A percentile compares a stretch with the other conserved stretches of the same genome.
Conservation (phyloP, 306 rosid species). For the Medicago ruthenica region DNA sequence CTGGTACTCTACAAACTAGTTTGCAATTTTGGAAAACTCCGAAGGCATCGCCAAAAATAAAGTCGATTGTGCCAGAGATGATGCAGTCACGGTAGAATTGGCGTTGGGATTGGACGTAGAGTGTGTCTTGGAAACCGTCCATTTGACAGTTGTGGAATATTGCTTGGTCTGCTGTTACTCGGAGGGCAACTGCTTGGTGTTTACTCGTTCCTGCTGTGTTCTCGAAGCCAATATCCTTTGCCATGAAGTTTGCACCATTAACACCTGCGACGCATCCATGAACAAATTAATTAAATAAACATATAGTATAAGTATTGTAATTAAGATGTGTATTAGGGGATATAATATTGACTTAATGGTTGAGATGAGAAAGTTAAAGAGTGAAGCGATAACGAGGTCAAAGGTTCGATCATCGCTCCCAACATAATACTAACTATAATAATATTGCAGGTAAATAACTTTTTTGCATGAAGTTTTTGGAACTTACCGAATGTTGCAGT, state of each 20-base stretch:
- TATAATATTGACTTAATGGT: no score
- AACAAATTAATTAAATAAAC: neutral
- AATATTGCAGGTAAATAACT: neutral
- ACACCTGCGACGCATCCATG: constrained; percentile 46
- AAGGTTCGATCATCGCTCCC: no score
- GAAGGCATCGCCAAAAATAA: constrained; percentile 54
- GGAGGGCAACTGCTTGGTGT: constrained; percentile 61
- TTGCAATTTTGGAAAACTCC: constrained; percentile 68
- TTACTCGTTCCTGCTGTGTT: constrained; percentile 59
- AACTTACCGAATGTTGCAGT: constrained; percentile 70
- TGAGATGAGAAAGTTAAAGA: no score
- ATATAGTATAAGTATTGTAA: no score
- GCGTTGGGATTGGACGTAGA: constrained; percentile 49
- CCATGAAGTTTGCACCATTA: constrained; percentile 66
- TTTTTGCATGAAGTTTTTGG: neutral
- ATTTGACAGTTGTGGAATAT: constrained; percentile 51
- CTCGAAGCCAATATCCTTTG: constrained; percentile 59
- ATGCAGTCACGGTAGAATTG: constrained; percentile 65
- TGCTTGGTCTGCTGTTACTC: constrained; percentile 54
- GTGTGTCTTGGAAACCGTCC: constrained; percentile 60
- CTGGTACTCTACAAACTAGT: constrained; percentile 53
- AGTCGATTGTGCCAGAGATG: constrained; percentile 55
- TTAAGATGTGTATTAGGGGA: no score
- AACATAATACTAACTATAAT: no score
- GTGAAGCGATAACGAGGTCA: no score